Evolutionary conservation across 2,329 filamentous ascomycete genomes (phyloP).

Genomic region (Corynespora cassiicola): DNA sequence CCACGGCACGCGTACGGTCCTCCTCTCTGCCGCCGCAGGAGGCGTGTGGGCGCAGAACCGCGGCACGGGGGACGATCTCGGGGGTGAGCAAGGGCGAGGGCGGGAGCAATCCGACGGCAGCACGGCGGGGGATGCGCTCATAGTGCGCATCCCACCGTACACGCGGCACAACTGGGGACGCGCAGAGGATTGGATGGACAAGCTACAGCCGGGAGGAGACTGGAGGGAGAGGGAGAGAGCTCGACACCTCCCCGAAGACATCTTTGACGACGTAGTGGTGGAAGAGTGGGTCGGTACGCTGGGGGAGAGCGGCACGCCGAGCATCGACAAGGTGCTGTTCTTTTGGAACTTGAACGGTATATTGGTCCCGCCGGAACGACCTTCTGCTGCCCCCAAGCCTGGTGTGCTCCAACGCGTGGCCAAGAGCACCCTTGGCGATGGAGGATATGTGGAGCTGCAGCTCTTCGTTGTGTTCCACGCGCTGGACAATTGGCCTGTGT

Average conservation of each 20-base stretch:
- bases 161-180: constrained; percentile 57
- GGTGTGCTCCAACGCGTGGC: neutral
- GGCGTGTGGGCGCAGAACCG: no score
- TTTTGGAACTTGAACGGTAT: constrained; percentile 59
- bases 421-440: constrained; percentile 2
- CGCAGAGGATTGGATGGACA: constrained; percentile 28
- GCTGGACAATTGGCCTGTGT: constrained; percentile 41
- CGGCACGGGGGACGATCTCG: no score
- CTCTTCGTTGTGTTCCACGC: constrained; percentile 35
- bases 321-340: constrained; percentile 56
- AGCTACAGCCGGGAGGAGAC: neutral
- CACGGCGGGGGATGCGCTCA: constrained; percentile 12
- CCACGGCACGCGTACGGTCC: constrained; percentile 10
- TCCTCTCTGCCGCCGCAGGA: constrained; percentile 16
- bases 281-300: constrained; percentile 56
- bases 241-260: constrained; percentile 20
- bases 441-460: constrained; percentile 15
- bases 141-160: constrained; percentile 45
- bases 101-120: constrained; percentile 5
- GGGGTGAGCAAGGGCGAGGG: no score
- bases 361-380: constrained; percentile 29
- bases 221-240: no score
- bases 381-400: constrained; percentile 11
- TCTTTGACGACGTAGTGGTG: constrained; percentile 47
- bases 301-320: no score